Evolutionary conservation across 306 rosid species (phyloP), one percentile per base, ranked within the genome.

Genomic region (Medicago lupulina): DNA sequence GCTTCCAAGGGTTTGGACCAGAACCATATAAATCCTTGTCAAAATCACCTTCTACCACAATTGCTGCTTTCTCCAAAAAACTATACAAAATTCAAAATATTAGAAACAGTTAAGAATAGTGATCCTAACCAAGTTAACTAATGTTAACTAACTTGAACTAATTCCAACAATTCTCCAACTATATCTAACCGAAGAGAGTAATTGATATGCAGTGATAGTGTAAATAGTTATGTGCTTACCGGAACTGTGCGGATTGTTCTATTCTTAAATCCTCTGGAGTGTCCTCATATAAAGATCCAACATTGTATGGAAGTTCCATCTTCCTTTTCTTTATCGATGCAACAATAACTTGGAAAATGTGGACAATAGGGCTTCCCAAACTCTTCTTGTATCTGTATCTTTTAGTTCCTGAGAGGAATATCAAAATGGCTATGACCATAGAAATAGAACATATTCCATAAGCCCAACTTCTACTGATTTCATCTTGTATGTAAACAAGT

Each of bases 11-110:
- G 70, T 86, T 90, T 18, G 92, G 89, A 31, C 69, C 83, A 73
- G 85, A 74, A 67, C 81, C 83, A 13, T 41, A 66, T 21, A 67
- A 39, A 16, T 77, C 74, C 66, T 34, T 79, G 75, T 83, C 95
- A 77, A 86, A 85, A 71, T 92, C 93, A 71, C 81, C 88, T 70
- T 91, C 92, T 54, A 69, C 72, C 49, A 84, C 83, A 41, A 92
- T 84, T 1, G 97, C 87, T 7, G 97, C 97, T 84, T 92, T 94
- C 89, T 94, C 95, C 91, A 94, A 83, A 79, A 86, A 86, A 16
- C 97, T 91, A 65, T 0, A 34, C 38, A 23, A 46, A 28, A 61
- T 71, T 31, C 4, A 57, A 69, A 72, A 77, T 53, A 44, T 41
- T 34, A 8, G 36, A 2, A 43, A 46, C 8, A 43, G 28, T 49